Conservation (phyloP, 192 early-diverging fungal genomes). For the Backusella australiensis region DNA sequence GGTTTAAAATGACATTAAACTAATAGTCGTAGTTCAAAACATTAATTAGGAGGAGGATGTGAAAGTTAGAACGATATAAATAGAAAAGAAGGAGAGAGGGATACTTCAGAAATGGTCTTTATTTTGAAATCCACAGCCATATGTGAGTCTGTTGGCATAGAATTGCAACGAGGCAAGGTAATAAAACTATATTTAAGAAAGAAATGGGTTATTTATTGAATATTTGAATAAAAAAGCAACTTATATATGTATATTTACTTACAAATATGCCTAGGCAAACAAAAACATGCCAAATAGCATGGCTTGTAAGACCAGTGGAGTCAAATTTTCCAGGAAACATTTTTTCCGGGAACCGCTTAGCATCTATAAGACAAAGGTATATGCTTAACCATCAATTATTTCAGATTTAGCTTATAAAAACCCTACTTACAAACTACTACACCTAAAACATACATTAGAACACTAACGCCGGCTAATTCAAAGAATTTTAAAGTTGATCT, state of each 20-base stretch:
- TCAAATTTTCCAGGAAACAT: conserved; percentile 61
- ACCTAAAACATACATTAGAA: conserved; percentile 50
- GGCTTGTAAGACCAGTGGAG: conserved; percentile 51
- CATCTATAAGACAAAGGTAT: conserved; percentile 32
- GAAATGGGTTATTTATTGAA: background rate
- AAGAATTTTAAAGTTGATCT: conserved; percentile 44
- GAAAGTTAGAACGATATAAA: background rate
- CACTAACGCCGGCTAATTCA: conserved; percentile 44
- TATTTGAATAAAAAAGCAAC: background rate
- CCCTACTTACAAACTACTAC: conserved; percentile 47
- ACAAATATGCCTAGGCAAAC: conserved; percentile 62
- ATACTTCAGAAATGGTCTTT: background rate
- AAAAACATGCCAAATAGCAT: conserved; percentile 63
- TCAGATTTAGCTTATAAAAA: background rate
- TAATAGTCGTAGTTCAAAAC: too few species aligned
- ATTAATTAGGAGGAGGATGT: too few species aligned
- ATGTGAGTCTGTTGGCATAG: conserved; percentile 47
- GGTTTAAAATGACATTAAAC: background rate
- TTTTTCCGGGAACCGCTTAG: conserved; percentile 59
- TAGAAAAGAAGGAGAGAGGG: background rate
- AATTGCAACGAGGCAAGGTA: conserved; percentile 54
- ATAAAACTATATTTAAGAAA: conserved; percentile 40
- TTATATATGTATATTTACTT: background rate
- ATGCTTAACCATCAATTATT: background rate
- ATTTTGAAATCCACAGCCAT: conserved; percentile 35